Base-by-base conservation (phyloP, 371 early-diverging fungal genomes). In the Rhizopus stolonifer region DNA sequence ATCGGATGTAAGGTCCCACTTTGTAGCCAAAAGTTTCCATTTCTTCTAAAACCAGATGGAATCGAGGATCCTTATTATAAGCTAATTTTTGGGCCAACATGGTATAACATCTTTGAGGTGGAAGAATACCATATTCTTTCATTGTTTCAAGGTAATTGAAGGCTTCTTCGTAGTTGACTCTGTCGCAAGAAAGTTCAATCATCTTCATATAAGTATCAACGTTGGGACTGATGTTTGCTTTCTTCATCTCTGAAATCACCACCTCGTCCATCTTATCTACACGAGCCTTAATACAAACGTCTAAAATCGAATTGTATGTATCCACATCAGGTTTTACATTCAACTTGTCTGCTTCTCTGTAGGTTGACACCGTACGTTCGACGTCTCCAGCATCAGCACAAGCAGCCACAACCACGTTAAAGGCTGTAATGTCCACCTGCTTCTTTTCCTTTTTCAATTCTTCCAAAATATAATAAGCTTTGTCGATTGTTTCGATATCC, bases 91-190 rank as follows among this genome's bases (percentile, higher is more conserved):
- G 64, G 23, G 82, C 82, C 10, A 91, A 61, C 4, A 54, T 58
- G 6, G 72, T 64, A 52, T 89, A 88, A 10, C 80, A 74, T 0
- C 56, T 25, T 52, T 74, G 70, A 0, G 77, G 69, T n/a, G 91
- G 91, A 44, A 81, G 72, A 36, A 85, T 81, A 48, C 77, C 77
- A 39, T 81, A 76, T 18, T 79, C 65, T 74, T 87, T 86, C 87
- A 89, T 87, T 58, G 87, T 83, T 58, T 90, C 89, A 46, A 91
- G 74, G 36, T 87, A 90, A 43, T 69, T 63, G 57, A 91, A 91
- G 21, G 88, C 90, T 31, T 86, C 84, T 58, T 90, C 90, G 49
- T 89, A 90, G 56, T 85, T 68, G 46, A 58, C 67, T 61, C 82
- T 80, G 1, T 74, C 73, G 15, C 78, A 74, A 4, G 54, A 58